Evolutionary conservation across 2,329 filamentous ascomycete species (phyloP).

Genomic region (Cladophialophora psammophila): DNA sequence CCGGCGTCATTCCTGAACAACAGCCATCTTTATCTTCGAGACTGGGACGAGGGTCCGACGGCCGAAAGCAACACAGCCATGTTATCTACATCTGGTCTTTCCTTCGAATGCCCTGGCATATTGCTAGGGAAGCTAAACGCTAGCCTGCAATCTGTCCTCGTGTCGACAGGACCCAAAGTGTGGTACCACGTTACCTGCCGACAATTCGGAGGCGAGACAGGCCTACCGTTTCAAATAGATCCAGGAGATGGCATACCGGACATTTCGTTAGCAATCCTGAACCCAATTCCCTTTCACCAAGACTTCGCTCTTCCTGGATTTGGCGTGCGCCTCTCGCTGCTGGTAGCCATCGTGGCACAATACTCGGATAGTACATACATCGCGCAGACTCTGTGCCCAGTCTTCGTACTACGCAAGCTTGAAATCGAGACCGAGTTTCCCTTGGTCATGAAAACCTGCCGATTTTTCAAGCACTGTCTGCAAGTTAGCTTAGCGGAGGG

Average conservation of each 20-base stretch:
- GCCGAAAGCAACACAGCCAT: conserved; percentile 5
- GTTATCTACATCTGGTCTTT: not conserved
- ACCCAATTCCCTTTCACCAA: conserved; percentile 2
- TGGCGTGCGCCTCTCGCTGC: conserved; percentile 2
- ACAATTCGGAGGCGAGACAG: not conserved
- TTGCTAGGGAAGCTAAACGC: conserved; percentile 5
- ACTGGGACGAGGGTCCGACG: conserved; percentile 6
- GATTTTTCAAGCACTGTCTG: not conserved
- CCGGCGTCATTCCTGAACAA: conserved; percentile 13
- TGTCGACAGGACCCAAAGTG: not conserved
- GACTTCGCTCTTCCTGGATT: conserved; percentile 6
- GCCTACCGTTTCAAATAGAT: conserved; percentile 7
- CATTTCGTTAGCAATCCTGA: conserved; percentile 7
- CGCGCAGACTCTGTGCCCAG: conserved; percentile 4
- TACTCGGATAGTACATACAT: not conserved
- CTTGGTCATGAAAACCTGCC: conserved; percentile 4
- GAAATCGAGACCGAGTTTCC: conserved; percentile 8
- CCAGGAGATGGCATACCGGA: not conserved
- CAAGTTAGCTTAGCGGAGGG: not conserved
- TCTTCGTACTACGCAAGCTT: conserved; percentile 4
- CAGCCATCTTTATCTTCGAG: conserved; percentile 12
- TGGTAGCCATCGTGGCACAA: conserved; percentile 14
- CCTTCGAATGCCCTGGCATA: conserved; percentile 2
- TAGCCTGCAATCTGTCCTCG: conserved; percentile 10
- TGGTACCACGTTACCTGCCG: conserved; percentile 12